Evolutionary conservation across 768 basidiomycete genomes (phyloP).

Genomic region (Serendipita sp.): DNA sequence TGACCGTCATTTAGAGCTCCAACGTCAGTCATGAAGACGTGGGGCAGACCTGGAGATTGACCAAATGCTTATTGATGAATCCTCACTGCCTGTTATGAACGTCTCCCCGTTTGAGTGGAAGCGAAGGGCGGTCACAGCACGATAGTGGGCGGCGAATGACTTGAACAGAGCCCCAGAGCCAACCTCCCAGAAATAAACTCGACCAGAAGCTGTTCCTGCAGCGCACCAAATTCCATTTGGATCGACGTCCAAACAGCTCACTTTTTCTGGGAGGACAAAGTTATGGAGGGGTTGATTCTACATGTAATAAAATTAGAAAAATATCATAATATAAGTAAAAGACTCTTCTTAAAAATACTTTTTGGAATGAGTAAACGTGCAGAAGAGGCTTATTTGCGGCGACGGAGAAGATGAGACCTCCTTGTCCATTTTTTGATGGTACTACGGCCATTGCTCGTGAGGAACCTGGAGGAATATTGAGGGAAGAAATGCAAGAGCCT

Average conservation of each 20-base stretch:
- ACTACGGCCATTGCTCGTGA: slow-evolving; percentile 52
- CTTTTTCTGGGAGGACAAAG: slow-evolving; percentile 77
- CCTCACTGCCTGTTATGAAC: slow-evolving; percentile 76
- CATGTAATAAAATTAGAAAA: neutral
- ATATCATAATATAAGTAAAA: neutral
- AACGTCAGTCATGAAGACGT: neutral
- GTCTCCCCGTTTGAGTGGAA: slow-evolving; percentile 73
- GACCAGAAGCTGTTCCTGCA: slow-evolving; percentile 74
- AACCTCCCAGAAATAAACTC: slow-evolving; percentile 93
- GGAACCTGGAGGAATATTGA: slow-evolving; percentile 66
- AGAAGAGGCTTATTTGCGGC: slow-evolving; percentile 80
- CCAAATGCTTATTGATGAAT: slow-evolving; percentile 83
- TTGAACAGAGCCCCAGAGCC: slow-evolving; percentile 86
- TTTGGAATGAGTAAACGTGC: slow-evolving; percentile 88
- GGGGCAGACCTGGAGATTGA: slow-evolving; percentile 55
- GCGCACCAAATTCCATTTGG: slow-evolving; percentile 60
- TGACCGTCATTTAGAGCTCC: slow-evolving; percentile 16
- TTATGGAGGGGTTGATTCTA: slow-evolving; percentile 87
- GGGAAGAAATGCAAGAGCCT: slow-evolving; percentile 58
- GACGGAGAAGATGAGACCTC: slow-evolving; percentile 69
- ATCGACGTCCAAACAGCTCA: slow-evolving; percentile 67
- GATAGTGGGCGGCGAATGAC: slow-evolving; percentile 93
- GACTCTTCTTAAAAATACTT: slow-evolving; percentile 28
- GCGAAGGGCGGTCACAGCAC: slow-evolving; percentile 61
- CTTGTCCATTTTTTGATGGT: slow-evolving; percentile 51